Percentiles rank a stretch among this genome's conserved stretches.
Evolutionary conservation across 2,329 filamentous ascomycete genomes (phyloP).

Genomic region (Epichloe brachyelytri): DNA sequence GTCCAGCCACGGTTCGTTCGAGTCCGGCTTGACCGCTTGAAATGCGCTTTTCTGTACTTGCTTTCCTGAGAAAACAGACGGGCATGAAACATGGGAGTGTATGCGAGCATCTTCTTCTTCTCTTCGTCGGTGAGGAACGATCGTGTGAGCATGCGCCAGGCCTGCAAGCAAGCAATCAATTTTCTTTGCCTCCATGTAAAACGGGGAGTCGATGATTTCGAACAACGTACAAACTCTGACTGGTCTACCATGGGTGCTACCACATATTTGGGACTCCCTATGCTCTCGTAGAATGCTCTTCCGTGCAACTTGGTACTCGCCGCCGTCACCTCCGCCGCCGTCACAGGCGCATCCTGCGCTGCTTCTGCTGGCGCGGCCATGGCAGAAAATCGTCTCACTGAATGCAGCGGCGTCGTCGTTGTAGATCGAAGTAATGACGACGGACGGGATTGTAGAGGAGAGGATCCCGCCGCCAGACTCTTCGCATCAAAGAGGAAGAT

Average conservation of each 20-base stretch:
- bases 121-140: slow-evolving; percentile 67
- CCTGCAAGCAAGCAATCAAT: slow-evolving; percentile 37
- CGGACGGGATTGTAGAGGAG: background rate
- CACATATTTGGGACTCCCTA: slow-evolving; percentile 81
- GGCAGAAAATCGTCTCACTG: slow-evolving; percentile 15
- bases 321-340: slow-evolving; percentile 7
- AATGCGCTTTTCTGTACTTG: slow-evolving; percentile 67
- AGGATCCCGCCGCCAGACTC: background rate
- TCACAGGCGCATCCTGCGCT: slow-evolving; percentile 8
- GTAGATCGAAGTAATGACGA: background rate
- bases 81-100: slow-evolving; percentile 94
- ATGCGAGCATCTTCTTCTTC: slow-evolving; percentile 60
- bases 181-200: background rate
- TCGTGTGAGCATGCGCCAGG: slow-evolving; percentile 91
- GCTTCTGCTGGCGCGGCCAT: slow-evolving; percentile 16
- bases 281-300: slow-evolving; percentile 84
- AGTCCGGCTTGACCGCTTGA: slow-evolving; percentile 48
- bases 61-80: slow-evolving; percentile 68
- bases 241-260: slow-evolving; percentile 98
- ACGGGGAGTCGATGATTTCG: too few relatives aligned
- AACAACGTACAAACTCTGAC: slow-evolving; percentile 73
- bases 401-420: background rate
- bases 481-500: slow-evolving; percentile 1
- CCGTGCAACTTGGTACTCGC: slow-evolving; percentile 59
- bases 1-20: slow-evolving; percentile 52